Evolutionary conservation across 2,329 filamentous ascomycete genomes (phyloP), one percentile per base, ranked within the genome.

Genomic region (Dendrostoma leiphaemia): DNA sequence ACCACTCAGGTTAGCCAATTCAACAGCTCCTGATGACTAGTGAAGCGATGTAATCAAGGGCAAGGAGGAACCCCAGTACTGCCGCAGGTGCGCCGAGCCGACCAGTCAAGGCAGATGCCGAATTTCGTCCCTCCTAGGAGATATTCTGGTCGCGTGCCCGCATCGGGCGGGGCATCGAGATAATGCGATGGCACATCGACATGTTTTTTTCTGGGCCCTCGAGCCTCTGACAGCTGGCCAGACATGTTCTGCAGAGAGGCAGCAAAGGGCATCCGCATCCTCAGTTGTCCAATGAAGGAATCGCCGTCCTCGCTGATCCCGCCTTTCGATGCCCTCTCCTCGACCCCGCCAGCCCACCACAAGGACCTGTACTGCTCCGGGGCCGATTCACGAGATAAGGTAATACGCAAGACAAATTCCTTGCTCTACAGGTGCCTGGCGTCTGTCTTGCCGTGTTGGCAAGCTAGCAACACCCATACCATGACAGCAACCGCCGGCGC

Each of bases 1-100:
- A 31, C 54, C 54, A 56, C 26, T 56, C 45, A 56, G 50, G 40
- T 41, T 35, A 28, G 28, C 40, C 50, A 53, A 54, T 53, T 50
- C 31, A 21, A 21, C 48, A 47, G 34, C 26, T 46, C n/a, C 43
- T 50, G 53, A 51, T 48, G 51, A 53, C 51, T 53, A 53, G 54
- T 53, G 19, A 48, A n/a, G 41, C 50, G 28, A 48, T 26, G 51
- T 53, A 49, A 46, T 37, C 38, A 41, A 31, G 19, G 49, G 29
- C 34, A 45, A 46, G 40, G 45, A 46, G 15, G 23, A 38, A 38
- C 15, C 26, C 45, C 34, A 26, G 28, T 49, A 26, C n/a, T n/a
- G n/a, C n/a, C n/a, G n/a, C n/a, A n/a, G 35, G 10, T 24, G 32
- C 31, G 35, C 26, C 47, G 45, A 38, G 34, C 21, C 46, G 41